Conservation (phyloP, 176 grass and related monocot species). For the Typha latifolia region DNA sequence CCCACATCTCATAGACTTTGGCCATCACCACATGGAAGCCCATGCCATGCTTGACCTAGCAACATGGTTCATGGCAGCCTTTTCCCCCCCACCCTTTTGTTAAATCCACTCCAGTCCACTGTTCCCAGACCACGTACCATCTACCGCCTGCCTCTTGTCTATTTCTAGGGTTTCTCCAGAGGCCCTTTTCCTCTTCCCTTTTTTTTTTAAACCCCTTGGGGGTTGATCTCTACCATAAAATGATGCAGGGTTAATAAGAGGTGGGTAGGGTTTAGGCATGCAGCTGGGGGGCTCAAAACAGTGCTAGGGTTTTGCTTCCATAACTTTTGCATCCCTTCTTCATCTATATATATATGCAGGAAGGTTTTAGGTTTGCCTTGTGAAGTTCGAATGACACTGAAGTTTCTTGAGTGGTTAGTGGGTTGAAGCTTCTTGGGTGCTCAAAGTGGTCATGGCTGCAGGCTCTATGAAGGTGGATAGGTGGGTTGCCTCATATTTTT, state of each 20-base stretch:
- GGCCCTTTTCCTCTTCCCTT: not conserved
- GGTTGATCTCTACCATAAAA: too few relatives aligned
- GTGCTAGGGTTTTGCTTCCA: not conserved
- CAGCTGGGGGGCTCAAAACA: too few relatives aligned
- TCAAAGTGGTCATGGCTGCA: too few relatives aligned
- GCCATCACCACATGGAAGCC: not conserved
- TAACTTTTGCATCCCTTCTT: not conserved
- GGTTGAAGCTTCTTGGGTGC: too few relatives aligned
- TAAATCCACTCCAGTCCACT: not conserved
- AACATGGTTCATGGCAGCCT: slow-evolving; percentile 12
- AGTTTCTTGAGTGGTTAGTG: too few relatives aligned
- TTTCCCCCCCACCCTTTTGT: not conserved
- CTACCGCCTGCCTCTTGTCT: not conserved
- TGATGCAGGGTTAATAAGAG: too few relatives aligned
- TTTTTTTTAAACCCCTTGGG: too few relatives aligned
- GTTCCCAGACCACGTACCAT: not conserved
- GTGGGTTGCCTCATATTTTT: slow-evolving; percentile 18
- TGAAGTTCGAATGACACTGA: too few relatives aligned
- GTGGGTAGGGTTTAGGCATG: too few relatives aligned
- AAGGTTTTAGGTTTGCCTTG: too few relatives aligned
- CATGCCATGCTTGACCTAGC: not conserved
- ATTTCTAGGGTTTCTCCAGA: not conserved
- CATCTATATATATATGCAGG: too few relatives aligned
- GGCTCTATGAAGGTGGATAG: not conserved
- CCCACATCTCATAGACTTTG: not conserved